These are phyloP conservation scores for Taxawa tesnikishii DNA, from an alignment of 2,329 filamentous ascomycete genomes.

Conservation along the genomic window DNA sequence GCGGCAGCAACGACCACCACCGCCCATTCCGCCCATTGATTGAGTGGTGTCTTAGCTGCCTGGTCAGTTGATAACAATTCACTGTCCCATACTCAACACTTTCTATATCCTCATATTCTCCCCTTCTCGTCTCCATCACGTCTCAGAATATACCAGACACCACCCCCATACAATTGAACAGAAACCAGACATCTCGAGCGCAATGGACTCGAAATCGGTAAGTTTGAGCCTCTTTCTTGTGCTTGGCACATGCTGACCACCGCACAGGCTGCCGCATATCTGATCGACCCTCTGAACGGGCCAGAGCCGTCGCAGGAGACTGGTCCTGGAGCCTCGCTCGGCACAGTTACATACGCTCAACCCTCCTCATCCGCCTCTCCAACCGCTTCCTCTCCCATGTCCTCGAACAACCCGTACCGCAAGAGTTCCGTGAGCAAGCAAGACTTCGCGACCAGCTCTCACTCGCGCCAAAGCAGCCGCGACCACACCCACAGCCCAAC, in stretches of 20 bases:
- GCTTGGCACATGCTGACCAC: slow-evolving; percentile 10
- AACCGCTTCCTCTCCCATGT: slow-evolving; percentile 15
- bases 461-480: slow-evolving; percentile 12
- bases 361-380: slow-evolving; percentile 17
- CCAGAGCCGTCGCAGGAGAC: slow-evolving; percentile 57
- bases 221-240: slow-evolving; percentile 1
- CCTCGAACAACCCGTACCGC: slow-evolving; percentile 31
- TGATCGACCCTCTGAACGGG: slow-evolving; percentile 57
- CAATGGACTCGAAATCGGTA: slow-evolving; percentile 11
- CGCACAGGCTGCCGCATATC: slow-evolving; percentile 51
- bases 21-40: slow-evolving; percentile 1
- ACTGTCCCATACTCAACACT: slow-evolving; percentile 2
- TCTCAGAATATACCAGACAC: too few relatives aligned
- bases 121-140: too few relatives aligned
- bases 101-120: too few relatives aligned
- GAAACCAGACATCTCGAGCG: slow-evolving; percentile 1
- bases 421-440: slow-evolving; percentile 8
- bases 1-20: slow-evolving; percentile 4
- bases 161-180: too few relatives aligned
- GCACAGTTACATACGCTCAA: slow-evolving; percentile 36
- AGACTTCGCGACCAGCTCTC: slow-evolving; percentile 14
- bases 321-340: too few relatives aligned
- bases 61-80: not conserved
- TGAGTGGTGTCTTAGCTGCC: not conserved
- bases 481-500: slow-evolving; percentile 35